phyloP scores from a whole-genome alignment of 2,329 filamentous ascomycete species.

The Verruconis gallopava region DNA sequence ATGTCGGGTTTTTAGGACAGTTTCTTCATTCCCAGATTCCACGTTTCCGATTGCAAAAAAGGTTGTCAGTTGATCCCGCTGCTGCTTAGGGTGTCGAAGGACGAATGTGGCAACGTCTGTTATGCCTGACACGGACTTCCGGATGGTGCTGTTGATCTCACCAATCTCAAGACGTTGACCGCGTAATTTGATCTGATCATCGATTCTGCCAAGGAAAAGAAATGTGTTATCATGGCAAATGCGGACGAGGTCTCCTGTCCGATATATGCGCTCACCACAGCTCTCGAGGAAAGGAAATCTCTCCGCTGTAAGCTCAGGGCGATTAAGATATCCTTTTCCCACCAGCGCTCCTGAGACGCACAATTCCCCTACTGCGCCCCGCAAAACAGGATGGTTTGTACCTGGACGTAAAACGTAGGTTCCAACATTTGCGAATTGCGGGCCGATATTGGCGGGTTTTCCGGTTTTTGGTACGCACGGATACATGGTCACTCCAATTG shows the following conservation, averaged over 20 bases:
- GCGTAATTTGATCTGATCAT: conserved; percentile 85
- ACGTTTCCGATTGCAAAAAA: conserved; percentile 39
- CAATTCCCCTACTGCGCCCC: conserved; percentile 73
- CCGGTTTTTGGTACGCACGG: conserved; percentile 66
- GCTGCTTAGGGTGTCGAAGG: conserved; percentile 53
- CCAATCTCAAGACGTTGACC: conserved; percentile 81
- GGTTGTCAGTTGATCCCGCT: conserved; percentile 72
- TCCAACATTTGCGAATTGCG: conserved; percentile 77
- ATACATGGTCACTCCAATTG: conserved; percentile 85
- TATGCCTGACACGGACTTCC: conserved; percentile 42
- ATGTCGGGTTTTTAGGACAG: not conserved
- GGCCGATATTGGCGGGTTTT: conserved; percentile 77
- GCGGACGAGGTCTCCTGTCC: conserved; percentile 79
- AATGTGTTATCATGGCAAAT: conserved; percentile 70
- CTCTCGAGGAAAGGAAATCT: conserved; percentile 54
- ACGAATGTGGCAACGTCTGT: conserved; percentile 67
- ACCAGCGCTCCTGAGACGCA: conserved; percentile 81
- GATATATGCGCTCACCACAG: conserved; percentile 47
- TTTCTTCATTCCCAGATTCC: not conserved
- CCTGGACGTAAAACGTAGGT: conserved; percentile 62
- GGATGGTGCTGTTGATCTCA: conserved; percentile 80
- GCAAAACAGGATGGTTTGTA: conserved; percentile 57
- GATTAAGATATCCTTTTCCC: conserved; percentile 77
- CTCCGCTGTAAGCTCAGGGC: conserved; percentile 61
- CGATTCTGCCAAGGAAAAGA: conserved; percentile 74